Evolutionary conservation across 2,329 filamentous ascomycete species (phyloP), one percentile per base, ranked within the genome.

Genomic region (Saccharata proteae): DNA sequence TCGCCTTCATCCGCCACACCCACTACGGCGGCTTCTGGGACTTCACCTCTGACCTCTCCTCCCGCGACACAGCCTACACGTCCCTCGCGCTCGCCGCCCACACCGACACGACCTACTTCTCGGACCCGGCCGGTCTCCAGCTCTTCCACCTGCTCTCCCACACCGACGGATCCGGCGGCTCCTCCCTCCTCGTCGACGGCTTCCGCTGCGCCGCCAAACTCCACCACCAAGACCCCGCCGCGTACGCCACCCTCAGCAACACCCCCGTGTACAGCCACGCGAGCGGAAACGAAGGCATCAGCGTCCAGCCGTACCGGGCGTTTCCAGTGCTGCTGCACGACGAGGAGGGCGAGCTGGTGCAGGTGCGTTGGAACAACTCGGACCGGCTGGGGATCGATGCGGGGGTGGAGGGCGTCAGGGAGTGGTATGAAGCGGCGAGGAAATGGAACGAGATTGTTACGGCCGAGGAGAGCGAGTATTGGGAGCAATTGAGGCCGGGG

Each of bases 61-160:
- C 79, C 48, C 86, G 86, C 41, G 85, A 93, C 48, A 92, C 82
- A 2, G 85, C 85, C 3, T 98, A 96, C 59, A 94, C 88, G 2
- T 84, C 80, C 45, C 67, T 90, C 30, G 76, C 77, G 1, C 70
- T 98, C 3, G 73, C 75, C 13, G 78, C 81, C 1, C 90, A 98
- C 55, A 96, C 88, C 1, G 90, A 98, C 58, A 96, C 74, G 5
- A 93, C 88, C 1, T 96, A 98, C 57, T 96, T 96, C 59, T 85
- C 75, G 14, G 88, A 96, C 40, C 88, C 90, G 0, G 77, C 82
- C 2, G 84, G 88, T 7, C 68, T 98, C 19, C 90, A 98, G 54
- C 76, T 90, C 16, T 92, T 98, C 55, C 90, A 98, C 50, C 65
- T 94, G 27, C 69, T 96, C 16, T 90, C 82, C 0, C 83, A 92